Conservation (phyloP, 2,329 filamentous ascomycete genomes). For the Hansfordia pulvinata region DNA sequence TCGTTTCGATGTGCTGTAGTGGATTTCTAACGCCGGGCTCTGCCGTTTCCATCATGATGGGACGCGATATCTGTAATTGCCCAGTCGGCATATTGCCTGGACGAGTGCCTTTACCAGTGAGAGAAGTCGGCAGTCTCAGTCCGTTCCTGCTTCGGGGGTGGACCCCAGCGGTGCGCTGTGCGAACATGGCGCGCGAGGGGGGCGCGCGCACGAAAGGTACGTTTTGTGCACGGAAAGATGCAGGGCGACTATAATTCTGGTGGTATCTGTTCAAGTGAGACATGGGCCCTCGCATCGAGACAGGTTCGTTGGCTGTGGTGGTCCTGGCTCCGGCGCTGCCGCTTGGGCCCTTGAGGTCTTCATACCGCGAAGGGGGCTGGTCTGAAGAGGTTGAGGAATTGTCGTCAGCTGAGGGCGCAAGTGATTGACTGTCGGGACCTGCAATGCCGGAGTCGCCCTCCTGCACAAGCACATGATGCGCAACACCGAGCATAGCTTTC, state of each 20-base stretch:
- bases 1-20: conserved; percentile 20
- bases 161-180: conserved; percentile 10
- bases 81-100: conserved; percentile 16
- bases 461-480: conserved; percentile 14
- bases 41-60: conserved; percentile 22
- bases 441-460: conserved; percentile 25
- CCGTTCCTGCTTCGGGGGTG: not conserved
- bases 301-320: no score
- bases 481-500: conserved; percentile 18
- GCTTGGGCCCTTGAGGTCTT: conserved; percentile 35
- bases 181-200: not conserved
- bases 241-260: no score
- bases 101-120: conserved; percentile 7
- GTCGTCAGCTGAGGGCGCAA: conserved; percentile 24
- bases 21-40: conserved; percentile 13
- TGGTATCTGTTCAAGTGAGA: no score
- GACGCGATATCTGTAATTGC: conserved; percentile 34
- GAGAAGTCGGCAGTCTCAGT: not conserved
- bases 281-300: no score
- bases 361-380: conserved; percentile 30
- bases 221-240: no score
- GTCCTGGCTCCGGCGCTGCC: no score
- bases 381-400: conserved; percentile 25
- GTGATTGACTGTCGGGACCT: conserved; percentile 20
- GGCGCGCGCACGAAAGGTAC: no score